Evolutionary conservation across 306 rosid genomes (phyloP).

Genomic region (Dryas alaskensis): DNA sequence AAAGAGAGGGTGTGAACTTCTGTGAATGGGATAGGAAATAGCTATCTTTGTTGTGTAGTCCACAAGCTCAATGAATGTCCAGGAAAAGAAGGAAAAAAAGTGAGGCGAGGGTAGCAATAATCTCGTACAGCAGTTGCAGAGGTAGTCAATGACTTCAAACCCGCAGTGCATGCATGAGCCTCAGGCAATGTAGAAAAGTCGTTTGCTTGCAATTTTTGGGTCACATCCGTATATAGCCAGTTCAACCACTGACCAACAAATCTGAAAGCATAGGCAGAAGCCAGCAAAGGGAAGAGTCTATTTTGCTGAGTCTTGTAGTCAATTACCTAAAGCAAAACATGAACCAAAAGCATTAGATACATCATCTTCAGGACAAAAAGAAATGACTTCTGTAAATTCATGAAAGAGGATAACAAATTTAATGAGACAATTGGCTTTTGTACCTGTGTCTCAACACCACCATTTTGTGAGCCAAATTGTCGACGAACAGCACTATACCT

Average conservation of each 20-base stretch:
- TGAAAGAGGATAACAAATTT: not conserved
- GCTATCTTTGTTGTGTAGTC: not conserved
- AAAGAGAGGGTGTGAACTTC: not conserved
- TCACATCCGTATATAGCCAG: slow-evolving; percentile 88
- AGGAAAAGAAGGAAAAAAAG: not conserved
- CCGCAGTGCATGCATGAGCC: slow-evolving; percentile 99
- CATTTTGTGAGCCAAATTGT: slow-evolving; percentile 77
- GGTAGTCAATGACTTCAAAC: slow-evolving; percentile 93
- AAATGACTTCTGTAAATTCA: not conserved
- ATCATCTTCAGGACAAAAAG: not conserved
- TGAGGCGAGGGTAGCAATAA: slow-evolving; percentile 7
- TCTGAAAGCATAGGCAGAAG: slow-evolving; percentile 97
- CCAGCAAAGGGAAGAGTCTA: slow-evolving; percentile 96
- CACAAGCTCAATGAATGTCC: not conserved
- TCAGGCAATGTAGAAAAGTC: slow-evolving; percentile 90
- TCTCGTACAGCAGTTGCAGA: slow-evolving; percentile 82
- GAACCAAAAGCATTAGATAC: not conserved
- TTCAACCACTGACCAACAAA: slow-evolving; percentile 91
- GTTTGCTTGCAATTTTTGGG: slow-evolving; percentile 67
- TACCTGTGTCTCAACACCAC: slow-evolving; percentile 85
- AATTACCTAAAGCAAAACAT: slow-evolving; percentile 61
- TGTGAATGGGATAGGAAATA: slow-evolving; percentile 3
- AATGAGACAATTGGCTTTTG: slow-evolving; percentile 1
- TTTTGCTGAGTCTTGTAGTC: slow-evolving; percentile 95
- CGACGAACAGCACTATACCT: slow-evolving; percentile 97